Evolutionary conservation across 495 filamentous ascomycete species (phyloP).

Genomic region (Annulohypoxylon maeteangense): DNA sequence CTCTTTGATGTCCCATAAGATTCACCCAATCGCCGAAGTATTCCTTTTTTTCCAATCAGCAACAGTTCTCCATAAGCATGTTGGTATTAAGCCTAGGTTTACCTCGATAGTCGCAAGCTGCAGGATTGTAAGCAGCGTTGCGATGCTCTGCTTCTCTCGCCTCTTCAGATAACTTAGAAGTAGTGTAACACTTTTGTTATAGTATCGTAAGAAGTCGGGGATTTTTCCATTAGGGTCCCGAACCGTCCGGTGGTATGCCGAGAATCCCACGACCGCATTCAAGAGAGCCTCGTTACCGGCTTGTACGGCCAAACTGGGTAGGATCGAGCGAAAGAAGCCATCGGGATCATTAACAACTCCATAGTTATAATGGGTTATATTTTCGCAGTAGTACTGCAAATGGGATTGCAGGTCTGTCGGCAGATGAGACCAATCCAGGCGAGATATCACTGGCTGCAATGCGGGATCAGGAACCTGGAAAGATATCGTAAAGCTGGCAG

Average conservation of each 20-base stretch:
- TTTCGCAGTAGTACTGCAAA: slow-evolving; percentile 78
- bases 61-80: not conserved
- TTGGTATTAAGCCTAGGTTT: slow-evolving; percentile 39
- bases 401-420: slow-evolving; percentile 79
- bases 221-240: slow-evolving; percentile 74
- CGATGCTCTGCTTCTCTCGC: slow-evolving; percentile 72
- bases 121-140: slow-evolving; percentile 88
- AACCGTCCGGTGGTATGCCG: slow-evolving; percentile 86
- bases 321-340: slow-evolving; percentile 75
- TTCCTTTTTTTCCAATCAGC: slow-evolving; percentile 69
- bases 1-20: slow-evolving; percentile 90
- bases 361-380: slow-evolving; percentile 83
- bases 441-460: slow-evolving; percentile 33
- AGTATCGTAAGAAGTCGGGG: slow-evolving; percentile 85
- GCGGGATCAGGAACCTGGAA: slow-evolving; percentile 44
- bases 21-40: slow-evolving; percentile 95
- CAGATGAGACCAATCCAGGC: slow-evolving; percentile 62
- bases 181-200: slow-evolving; percentile 83
- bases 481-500: slow-evolving; percentile 47
- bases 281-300: slow-evolving; percentile 78
- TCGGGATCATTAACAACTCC: slow-evolving; percentile 73
- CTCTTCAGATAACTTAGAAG: slow-evolving; percentile 77
- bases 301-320: slow-evolving; percentile 76
- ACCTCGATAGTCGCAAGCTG: slow-evolving; percentile 96
- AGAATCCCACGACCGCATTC: slow-evolving; percentile 89